Conservation (phyloP, 73 alveolate genomes). For the Paramecium tetraurelia region DNA sequence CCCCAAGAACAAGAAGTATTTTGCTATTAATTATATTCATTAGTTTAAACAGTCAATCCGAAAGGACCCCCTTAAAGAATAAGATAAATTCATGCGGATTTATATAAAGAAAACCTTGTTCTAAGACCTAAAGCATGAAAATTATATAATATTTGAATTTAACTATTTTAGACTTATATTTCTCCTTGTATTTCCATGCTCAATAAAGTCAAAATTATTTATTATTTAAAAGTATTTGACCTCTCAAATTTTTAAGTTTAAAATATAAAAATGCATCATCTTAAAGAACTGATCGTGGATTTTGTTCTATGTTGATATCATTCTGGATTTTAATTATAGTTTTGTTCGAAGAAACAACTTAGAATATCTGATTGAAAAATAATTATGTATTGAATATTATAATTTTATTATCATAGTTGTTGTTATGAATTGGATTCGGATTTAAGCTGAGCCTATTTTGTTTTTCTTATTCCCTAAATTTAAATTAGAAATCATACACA, state of each 20-base stretch:
- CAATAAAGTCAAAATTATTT: too few species aligned
- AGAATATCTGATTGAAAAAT: too few species aligned
- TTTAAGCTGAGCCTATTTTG: neutral
- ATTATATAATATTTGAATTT: neutral
- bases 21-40: neutral
- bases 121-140: neutral
- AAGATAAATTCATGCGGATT: slow-evolving; percentile 5
- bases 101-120: neutral
- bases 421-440: neutral
- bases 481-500: neutral
- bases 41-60: slow-evolving; percentile 12
- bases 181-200: neutral
- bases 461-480: neutral
- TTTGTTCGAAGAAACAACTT: too few species aligned
- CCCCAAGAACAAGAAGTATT: slow-evolving; percentile 37
- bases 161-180: neutral
- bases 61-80: neutral
- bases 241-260: too few species aligned
- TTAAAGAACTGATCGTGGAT: too few species aligned
- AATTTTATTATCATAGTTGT: too few species aligned
- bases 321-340: too few species aligned
- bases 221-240: too few species aligned
- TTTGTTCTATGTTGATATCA: too few species aligned
- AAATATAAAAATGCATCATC: too few species aligned
- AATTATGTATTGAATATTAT: too few species aligned